Conservation (phyloP, 192 early-diverging fungal genomes). For the Rhizoclosmatium sp. region DNA sequence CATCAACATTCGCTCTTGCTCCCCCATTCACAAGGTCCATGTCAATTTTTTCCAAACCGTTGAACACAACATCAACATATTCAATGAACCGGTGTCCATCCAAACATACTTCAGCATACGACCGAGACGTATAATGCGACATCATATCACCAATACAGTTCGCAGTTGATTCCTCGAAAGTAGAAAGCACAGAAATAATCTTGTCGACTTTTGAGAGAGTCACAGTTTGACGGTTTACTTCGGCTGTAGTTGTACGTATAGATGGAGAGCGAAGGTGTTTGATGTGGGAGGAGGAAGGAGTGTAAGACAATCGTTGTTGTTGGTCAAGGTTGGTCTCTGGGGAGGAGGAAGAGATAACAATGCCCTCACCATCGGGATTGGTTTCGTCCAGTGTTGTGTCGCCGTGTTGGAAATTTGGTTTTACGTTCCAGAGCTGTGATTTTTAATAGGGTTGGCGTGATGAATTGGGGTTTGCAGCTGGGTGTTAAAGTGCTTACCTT, state of each 20-base stretch:
- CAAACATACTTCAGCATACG: slow-evolving; percentile 67
- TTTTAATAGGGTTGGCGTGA: no score
- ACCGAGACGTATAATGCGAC: slow-evolving; percentile 79
- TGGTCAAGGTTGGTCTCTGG: not conserved
- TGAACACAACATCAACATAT: slow-evolving; percentile 92
- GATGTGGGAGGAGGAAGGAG: not conserved
- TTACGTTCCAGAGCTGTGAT: slow-evolving; percentile 58
- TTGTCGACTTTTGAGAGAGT: slow-evolving; percentile 89
- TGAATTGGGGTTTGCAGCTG: no score
- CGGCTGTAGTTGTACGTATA: slow-evolving; percentile 40
- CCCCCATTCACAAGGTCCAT: slow-evolving; percentile 68
- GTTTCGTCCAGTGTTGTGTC: slow-evolving; percentile 13
- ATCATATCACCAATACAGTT: slow-evolving; percentile 96
- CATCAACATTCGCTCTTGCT: slow-evolving; percentile 62
- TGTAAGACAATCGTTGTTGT: not conserved
- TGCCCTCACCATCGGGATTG: slow-evolving; percentile 32
- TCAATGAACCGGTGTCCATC: slow-evolving; percentile 86
- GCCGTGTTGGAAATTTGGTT: slow-evolving; percentile 27
- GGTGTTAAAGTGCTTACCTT: slow-evolving; percentile 66
- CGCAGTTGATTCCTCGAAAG: slow-evolving; percentile 96
- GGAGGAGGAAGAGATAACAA: not conserved
- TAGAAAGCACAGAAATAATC: slow-evolving; percentile 90
- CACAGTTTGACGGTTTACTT: slow-evolving; percentile 61
- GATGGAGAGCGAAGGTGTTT: not conserved
- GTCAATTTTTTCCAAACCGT: slow-evolving; percentile 89